Evolutionary conservation across 1,139 yeast species (phyloP).

Genomic region (Diutina mesorugosa): DNA sequence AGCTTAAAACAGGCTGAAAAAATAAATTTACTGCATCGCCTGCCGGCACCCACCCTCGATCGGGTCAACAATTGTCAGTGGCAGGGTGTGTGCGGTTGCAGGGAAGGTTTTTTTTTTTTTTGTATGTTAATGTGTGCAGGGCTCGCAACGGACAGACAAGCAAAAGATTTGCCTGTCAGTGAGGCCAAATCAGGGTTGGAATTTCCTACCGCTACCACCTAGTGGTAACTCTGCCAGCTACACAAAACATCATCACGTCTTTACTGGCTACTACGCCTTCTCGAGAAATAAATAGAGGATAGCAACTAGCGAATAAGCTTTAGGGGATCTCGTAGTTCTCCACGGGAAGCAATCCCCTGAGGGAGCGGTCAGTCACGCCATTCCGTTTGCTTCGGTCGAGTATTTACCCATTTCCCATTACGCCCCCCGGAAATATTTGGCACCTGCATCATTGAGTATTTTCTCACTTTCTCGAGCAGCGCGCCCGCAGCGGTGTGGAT

Average conservation of each 20-base stretch:
- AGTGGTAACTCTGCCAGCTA: too few relatives aligned
- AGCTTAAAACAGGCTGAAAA: background rate
- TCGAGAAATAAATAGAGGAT: too few relatives aligned
- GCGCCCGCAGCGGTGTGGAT: background rate
- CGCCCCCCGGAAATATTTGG: background rate
- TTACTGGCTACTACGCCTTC: too few relatives aligned
- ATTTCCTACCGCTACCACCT: background rate
- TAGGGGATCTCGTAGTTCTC: background rate
- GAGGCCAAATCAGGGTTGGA: background rate
- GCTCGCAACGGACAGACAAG: background rate
- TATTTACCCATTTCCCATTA: slow-evolving; percentile 1
- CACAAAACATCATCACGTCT: too few relatives aligned
- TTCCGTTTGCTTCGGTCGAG: background rate
- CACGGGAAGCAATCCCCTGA: background rate
- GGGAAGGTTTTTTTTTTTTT: too few relatives aligned
- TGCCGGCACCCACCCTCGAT: background rate
- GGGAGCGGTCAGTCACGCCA: background rate
- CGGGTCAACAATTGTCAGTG: background rate
- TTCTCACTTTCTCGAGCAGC: background rate
- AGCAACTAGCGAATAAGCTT: too few relatives aligned
- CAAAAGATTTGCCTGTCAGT: too few relatives aligned
- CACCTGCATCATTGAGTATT: background rate
- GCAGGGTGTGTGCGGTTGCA: too few relatives aligned
- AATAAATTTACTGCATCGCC: background rate
- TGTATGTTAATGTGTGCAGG: background rate